Conservation (phyloP, 2,329 filamentous ascomycete species). For the Diaporthe velutina region DNA sequence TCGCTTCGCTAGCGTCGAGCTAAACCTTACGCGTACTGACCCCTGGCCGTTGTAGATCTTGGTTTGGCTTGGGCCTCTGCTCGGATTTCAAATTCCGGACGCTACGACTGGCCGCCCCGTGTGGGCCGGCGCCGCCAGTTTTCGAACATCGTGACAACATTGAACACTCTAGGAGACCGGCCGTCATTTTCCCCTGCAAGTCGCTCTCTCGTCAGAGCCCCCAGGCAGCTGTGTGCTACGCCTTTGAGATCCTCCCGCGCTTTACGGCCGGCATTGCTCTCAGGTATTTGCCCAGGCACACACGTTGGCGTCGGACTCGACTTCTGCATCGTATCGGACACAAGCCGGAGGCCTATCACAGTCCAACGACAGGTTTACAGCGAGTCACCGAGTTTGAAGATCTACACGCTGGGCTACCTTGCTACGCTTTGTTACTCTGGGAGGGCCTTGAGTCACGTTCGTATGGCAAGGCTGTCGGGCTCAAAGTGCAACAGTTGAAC, state of each 20-base stretch:
- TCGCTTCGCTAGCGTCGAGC: background rate
- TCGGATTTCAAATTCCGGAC: constrained; percentile 19
- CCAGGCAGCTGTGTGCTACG: background rate
- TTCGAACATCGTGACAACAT: background rate
- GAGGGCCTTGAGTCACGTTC: background rate
- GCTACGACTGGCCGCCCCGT: background rate
- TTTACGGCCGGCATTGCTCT: background rate
- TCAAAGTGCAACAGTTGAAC: background rate
- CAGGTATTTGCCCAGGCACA: background rate
- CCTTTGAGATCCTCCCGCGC: too few species aligned
- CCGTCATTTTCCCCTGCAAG: background rate
- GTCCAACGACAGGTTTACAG: background rate
- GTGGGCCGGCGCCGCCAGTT: background rate
- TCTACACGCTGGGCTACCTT: background rate
- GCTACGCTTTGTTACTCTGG: background rate
- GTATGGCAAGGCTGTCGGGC: background rate
- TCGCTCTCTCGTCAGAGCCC: background rate
- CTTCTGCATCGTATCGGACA: background rate
- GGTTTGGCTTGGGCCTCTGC: background rate
- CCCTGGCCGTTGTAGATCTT: background rate
- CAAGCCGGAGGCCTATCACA: background rate
- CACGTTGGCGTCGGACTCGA: background rate
- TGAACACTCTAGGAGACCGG: background rate
- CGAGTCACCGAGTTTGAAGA: background rate
- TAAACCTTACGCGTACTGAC: background rate